phyloP scores from a whole-genome alignment of 352 stramenopile genomes.

The Paralagenidium karlingii region DNA sequence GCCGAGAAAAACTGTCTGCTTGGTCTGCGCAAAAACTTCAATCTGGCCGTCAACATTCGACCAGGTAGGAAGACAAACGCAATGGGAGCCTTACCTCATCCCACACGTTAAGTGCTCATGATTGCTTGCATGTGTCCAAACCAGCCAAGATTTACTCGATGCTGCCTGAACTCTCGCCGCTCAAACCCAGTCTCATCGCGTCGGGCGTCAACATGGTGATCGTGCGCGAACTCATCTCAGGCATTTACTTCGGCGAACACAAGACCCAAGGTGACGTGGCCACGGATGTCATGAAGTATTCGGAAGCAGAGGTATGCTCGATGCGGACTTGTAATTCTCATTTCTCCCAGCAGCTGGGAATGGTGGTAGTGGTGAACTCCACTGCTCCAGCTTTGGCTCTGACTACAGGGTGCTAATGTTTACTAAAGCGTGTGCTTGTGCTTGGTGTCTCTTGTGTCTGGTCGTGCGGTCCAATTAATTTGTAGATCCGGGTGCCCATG shows the following conservation, averaged over 20 bases:
- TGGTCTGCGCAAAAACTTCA: conserved; percentile 96
- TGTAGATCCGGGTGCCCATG: conserved; percentile 59
- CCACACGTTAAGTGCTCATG: background rate
- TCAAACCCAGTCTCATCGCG: conserved; percentile 95
- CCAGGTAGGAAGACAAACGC: conserved; percentile 21
- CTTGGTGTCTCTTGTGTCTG: too few species aligned
- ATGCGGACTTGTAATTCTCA: background rate
- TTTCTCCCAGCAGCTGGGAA: background rate
- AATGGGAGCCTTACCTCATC: background rate
- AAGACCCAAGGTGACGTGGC: conserved; percentile 51
- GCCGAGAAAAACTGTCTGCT: conserved; percentile 94
- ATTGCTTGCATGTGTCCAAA: background rate
- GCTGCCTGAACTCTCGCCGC: conserved; percentile 93
- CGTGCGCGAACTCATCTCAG: conserved; percentile 96
- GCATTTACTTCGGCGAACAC: conserved; percentile 97
- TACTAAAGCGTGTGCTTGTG: too few species aligned
- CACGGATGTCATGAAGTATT: conserved; percentile 97
- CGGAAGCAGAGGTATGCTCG: conserved; percentile 70
- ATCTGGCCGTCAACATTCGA: conserved; percentile 96
- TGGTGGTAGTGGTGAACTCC: background rate
- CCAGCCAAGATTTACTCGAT: conserved; percentile 95
- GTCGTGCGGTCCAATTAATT: too few species aligned
- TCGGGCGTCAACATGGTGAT: conserved; percentile 97
- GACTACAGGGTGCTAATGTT: too few species aligned
- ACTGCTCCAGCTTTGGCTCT: too few species aligned